Evolutionary conservation across 1,284 basidiomycete species (phyloP).

Genomic region (Megacollybia platyphylla): DNA sequence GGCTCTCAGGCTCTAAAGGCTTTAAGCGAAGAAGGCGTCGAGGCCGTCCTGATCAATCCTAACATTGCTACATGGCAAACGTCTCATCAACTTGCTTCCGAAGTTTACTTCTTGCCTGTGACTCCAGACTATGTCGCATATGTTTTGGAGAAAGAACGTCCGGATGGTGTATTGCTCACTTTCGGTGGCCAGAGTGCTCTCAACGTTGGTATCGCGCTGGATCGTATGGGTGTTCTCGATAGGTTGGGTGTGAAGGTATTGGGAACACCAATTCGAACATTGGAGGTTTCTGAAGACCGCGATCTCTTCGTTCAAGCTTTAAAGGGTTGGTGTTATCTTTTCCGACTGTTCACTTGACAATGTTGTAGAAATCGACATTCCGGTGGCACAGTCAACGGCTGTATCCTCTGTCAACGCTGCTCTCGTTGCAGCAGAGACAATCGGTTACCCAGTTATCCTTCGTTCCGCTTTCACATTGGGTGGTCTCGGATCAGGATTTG

Average conservation of each 20-base stretch:
- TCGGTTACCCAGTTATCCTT: conserved; percentile 97
- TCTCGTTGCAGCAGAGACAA: conserved; percentile 79
- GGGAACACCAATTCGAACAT: conserved; percentile 88
- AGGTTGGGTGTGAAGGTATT: conserved; percentile 90
- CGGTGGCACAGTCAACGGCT: conserved; percentile 93
- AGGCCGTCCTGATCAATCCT: conserved; percentile 93
- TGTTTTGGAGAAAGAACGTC: conserved; percentile 95
- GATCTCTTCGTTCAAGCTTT: conserved; percentile 96
- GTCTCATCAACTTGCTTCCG: conserved; percentile 89
- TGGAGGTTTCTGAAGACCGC: conserved; percentile 96
- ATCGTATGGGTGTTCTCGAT: conserved; percentile 96
- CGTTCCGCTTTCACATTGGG: conserved; percentile 98
- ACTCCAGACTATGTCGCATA: conserved; percentile 98
- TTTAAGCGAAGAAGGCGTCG: conserved; percentile 88
- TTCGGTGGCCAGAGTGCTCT: conserved; percentile 98
- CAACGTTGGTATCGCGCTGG: conserved; percentile 96
- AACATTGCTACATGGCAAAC: conserved; percentile 98
- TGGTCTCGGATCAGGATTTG: conserved; percentile 97
- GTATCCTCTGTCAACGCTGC: conserved; percentile 94
- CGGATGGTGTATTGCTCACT: conserved; percentile 94
- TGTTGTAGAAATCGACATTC: conserved; percentile 86
- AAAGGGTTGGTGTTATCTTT: conserved; percentile 48
- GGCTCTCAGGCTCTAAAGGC: conserved; percentile 99
- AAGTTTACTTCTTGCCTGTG: conserved; percentile 97
- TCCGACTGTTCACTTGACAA: conserved; percentile 5